These are phyloP conservation scores for Ustilago shanxiensis DNA, from an alignment of 1,284 basidiomycete genomes.

Conservation along the genomic window DNA sequence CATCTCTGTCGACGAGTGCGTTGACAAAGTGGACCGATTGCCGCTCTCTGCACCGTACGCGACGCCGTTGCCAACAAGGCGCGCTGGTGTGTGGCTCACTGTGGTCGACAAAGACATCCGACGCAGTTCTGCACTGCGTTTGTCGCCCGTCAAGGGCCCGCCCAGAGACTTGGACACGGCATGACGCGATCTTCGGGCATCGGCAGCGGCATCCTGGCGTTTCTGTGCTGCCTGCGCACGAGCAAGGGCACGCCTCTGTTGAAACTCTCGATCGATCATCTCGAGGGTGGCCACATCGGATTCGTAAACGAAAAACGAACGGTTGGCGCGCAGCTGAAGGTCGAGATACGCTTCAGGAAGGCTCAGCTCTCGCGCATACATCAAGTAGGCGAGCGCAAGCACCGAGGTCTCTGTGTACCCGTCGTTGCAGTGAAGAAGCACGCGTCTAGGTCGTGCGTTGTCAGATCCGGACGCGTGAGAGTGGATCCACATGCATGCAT, in stretches of 20 bases:
- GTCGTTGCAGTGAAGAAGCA: constrained; percentile 69
- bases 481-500: constrained; percentile 11
- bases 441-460: constrained; percentile 34
- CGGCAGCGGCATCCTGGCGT: constrained; percentile 9
- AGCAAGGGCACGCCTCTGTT: constrained; percentile 14
- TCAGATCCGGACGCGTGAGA: not conserved
- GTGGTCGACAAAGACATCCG: constrained; percentile 28
- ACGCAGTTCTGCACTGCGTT: constrained; percentile 14
- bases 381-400: constrained; percentile 86
- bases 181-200: constrained; percentile 24
- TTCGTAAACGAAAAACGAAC: constrained; percentile 91
- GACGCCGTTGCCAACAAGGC: constrained; percentile 1
- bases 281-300: constrained; percentile 82
- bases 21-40: constrained; percentile 11
- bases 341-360: constrained; percentile 88
- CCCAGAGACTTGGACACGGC: constrained; percentile 32
- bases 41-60: constrained; percentile 5
- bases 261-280: constrained; percentile 78
- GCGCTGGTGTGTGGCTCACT: not conserved
- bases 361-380: constrained; percentile 79
- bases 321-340: constrained; percentile 76
- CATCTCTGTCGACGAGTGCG: constrained; percentile 11
- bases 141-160: constrained; percentile 15
- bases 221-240: constrained; percentile 15
- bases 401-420: constrained; percentile 86